A percentile compares a stretch with the other conserved stretches of the same genome.
Evolutionary conservation across 176 grass and related monocot species (phyloP).

Genomic region (Oryza brachyantha): DNA sequence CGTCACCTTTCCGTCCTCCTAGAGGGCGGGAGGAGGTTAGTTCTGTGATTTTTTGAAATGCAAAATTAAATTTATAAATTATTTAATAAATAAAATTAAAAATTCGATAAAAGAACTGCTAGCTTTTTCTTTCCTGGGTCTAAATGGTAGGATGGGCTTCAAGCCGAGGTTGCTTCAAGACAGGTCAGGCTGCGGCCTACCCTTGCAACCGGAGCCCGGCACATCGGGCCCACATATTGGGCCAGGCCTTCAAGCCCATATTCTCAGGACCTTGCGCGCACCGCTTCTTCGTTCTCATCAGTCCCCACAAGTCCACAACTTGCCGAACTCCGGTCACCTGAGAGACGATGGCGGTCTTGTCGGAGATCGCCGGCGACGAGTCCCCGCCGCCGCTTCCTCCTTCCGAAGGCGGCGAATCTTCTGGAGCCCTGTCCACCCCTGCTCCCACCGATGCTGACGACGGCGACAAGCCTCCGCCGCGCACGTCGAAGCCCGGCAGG

Average conservation of each 20-base stretch:
- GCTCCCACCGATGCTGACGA: neutral
- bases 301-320: no score
- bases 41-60: no score
- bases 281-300: neutral
- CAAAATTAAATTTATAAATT: no score
- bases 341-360: slow-evolving; percentile 11
- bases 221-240: neutral
- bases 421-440: neutral
- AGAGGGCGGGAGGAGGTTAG: no score
- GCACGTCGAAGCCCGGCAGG: slow-evolving; percentile 50
- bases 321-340: neutral
- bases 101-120: no score
- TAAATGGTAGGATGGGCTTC: neutral
- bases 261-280: neutral
- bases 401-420: neutral
- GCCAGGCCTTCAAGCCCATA: neutral
- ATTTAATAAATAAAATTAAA: no score
- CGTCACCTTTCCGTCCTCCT: no score
- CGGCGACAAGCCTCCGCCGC: neutral
- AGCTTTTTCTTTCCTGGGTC: neutral
- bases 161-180: neutral
- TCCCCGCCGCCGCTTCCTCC: neutral
- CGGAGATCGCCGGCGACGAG: slow-evolving; percentile 52
- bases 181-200: neutral
- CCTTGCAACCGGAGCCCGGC: neutral